Conservation (phyloP, 2,329 filamentous ascomycete species). For the Rhynchosporium agropyri region DNA sequence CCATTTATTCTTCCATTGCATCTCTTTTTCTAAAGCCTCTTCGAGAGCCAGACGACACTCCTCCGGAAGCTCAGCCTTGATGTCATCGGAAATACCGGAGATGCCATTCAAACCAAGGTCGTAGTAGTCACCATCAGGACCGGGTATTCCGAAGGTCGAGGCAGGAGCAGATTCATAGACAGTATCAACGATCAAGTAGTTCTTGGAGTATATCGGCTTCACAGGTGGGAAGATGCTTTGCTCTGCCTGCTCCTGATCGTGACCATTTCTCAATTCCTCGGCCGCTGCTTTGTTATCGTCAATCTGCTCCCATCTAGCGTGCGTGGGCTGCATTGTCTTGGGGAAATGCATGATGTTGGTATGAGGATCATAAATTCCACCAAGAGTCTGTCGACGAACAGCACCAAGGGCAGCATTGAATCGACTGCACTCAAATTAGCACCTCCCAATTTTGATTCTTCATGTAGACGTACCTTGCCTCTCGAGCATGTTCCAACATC, state of each 20-base stretch:
- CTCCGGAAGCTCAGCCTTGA: conserved; percentile 65
- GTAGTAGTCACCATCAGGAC: conserved; percentile 54
- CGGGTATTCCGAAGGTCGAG: conserved; percentile 57
- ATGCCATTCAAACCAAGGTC: conserved; percentile 59
- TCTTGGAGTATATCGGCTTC: conserved; percentile 59
- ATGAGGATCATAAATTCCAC: conserved; percentile 89
- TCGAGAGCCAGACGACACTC: conserved; percentile 76
- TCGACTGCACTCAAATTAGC: conserved; percentile 55
- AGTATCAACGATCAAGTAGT: conserved; percentile 65
- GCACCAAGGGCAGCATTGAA: conserved; percentile 79
- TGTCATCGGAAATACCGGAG: conserved; percentile 63
- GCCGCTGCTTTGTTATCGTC: conserved; percentile 43
- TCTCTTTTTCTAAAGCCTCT: conserved; percentile 64
- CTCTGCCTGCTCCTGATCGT: conserved; percentile 22
- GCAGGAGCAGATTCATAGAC: conserved; percentile 60
- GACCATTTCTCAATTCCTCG: conserved; percentile 27
- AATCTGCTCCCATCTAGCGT: conserved; percentile 79
- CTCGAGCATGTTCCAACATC: conserved; percentile 92
- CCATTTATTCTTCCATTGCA: conserved; percentile 75
- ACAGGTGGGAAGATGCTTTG: conserved; percentile 55
- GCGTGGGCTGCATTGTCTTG: conserved; percentile 84
- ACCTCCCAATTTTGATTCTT: not conserved
- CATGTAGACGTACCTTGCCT: conserved; percentile 70
- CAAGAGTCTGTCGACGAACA: conserved; percentile 64
- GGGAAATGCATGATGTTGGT: conserved; percentile 92